Conservation (phyloP, 2,329 filamentous ascomycete species). For the Fusarium austroafricanum region DNA sequence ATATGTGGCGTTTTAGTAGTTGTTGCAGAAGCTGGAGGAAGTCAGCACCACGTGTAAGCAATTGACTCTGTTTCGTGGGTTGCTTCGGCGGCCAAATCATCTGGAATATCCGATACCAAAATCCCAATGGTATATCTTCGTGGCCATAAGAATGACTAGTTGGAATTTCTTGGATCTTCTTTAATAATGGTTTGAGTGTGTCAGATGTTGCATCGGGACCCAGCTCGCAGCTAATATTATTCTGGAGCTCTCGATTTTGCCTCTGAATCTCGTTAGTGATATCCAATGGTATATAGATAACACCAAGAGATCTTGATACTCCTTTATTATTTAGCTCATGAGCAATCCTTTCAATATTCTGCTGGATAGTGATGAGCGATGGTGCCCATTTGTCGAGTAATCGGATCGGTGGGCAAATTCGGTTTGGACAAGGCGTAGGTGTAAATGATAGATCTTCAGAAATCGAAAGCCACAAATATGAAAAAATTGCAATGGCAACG, state of each 20-base stretch:
- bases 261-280: background rate
- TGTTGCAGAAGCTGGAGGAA: background rate
- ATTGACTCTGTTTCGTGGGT: background rate
- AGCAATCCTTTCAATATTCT: background rate
- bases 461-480: no score
- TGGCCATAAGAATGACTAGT: background rate
- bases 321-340: background rate
- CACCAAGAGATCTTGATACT: background rate
- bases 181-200: background rate
- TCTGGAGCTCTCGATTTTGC: background rate
- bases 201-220: background rate
- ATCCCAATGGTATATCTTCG: background rate
- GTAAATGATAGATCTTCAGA: no score
- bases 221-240: background rate
- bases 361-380: background rate
- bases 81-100: background rate
- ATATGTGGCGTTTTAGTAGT: background rate
- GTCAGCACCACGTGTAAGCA: background rate
- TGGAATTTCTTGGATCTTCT: background rate
- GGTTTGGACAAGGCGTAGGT: background rate
- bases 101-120: background rate
- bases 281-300: background rate
- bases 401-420: background rate
- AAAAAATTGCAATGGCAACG: no score
- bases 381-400: background rate